phyloP scores from a whole-genome alignment of 2,329 filamentous ascomycete species.

The Fusarium xyrophilum region DNA sequence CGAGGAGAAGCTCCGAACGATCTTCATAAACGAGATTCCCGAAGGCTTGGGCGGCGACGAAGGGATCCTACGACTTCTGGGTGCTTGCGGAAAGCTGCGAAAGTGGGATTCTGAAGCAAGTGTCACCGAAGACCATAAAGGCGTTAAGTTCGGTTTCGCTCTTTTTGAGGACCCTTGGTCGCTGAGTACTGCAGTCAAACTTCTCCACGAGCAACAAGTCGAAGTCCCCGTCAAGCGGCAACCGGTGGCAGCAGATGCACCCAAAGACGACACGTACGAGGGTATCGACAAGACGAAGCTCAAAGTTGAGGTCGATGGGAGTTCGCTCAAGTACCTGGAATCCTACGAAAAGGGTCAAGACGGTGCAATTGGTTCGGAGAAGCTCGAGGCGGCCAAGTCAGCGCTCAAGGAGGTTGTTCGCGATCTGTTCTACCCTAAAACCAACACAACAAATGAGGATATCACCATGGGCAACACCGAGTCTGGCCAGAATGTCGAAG shows the following conservation, averaged over 20 bases:
- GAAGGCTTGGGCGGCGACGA: slow-evolving; percentile 79
- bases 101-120: slow-evolving; percentile 82
- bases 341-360: slow-evolving; percentile 76
- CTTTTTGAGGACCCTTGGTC: slow-evolving; percentile 93
- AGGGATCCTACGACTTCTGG: slow-evolving; percentile 78
- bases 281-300: slow-evolving; percentile 74
- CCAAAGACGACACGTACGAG: slow-evolving; percentile 56
- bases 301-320: slow-evolving; percentile 79
- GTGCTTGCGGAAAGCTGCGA: slow-evolving; percentile 77
- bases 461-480: slow-evolving; percentile 71
- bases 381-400: slow-evolving; percentile 72
- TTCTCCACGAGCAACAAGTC: slow-evolving; percentile 81
- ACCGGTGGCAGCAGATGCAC: slow-evolving; percentile 54
- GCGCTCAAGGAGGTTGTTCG: slow-evolving; percentile 72
- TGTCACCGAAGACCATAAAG: slow-evolving; percentile 71
- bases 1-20: slow-evolving; percentile 90
- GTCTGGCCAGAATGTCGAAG: slow-evolving; percentile 73
- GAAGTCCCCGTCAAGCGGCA: slow-evolving; percentile 84
- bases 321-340: slow-evolving; percentile 83
- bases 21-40: slow-evolving; percentile 88
- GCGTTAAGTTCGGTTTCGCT: slow-evolving; percentile 90
- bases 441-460: slow-evolving; percentile 62
- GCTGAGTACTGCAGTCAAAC: slow-evolving; percentile 81
- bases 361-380: slow-evolving; percentile 68
- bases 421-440: slow-evolving; percentile 73